Evolutionary conservation across 2,329 filamentous ascomycete species (phyloP).

Genomic region (Aspergillus neoniger): DNA sequence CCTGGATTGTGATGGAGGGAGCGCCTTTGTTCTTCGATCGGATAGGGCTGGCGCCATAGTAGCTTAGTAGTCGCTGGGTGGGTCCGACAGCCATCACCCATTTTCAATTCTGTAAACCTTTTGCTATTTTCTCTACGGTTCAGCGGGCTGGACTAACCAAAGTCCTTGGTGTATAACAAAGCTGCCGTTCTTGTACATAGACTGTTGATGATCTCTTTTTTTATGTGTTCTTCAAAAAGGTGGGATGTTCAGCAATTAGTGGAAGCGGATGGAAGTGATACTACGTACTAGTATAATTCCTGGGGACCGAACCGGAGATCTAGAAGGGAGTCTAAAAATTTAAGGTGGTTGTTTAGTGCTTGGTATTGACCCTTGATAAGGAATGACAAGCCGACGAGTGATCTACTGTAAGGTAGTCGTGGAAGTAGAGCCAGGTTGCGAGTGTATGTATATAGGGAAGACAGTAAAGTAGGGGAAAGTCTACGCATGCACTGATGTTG

Average conservation of each 20-base stretch:
- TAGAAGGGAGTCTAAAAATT: too few relatives aligned
- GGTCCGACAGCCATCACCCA: background rate
- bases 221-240: background rate
- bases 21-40: constrained; percentile 71
- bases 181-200: constrained; percentile 5
- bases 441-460: too few relatives aligned
- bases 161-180: constrained; percentile 5
- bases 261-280: too few relatives aligned
- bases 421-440: too few relatives aligned
- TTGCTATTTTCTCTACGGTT: background rate
- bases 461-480: too few relatives aligned
- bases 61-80: background rate
- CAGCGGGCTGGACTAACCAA: constrained; percentile 1
- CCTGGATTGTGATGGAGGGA: constrained; percentile 74
- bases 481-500: too few relatives aligned
- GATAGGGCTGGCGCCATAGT: constrained; percentile 24
- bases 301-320: too few relatives aligned
- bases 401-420: too few relatives aligned
- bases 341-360: too few relatives aligned
- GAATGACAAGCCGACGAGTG: too few relatives aligned
- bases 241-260: background rate
- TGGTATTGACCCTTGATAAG: too few relatives aligned
- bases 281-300: too few relatives aligned
- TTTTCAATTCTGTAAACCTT: background rate
- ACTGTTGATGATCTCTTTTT: background rate